Evolutionary conservation across 495 filamentous ascomycete species (phyloP), one percentile per base, ranked within the genome.

Genomic region (Amphirosellinia nigrospora): DNA sequence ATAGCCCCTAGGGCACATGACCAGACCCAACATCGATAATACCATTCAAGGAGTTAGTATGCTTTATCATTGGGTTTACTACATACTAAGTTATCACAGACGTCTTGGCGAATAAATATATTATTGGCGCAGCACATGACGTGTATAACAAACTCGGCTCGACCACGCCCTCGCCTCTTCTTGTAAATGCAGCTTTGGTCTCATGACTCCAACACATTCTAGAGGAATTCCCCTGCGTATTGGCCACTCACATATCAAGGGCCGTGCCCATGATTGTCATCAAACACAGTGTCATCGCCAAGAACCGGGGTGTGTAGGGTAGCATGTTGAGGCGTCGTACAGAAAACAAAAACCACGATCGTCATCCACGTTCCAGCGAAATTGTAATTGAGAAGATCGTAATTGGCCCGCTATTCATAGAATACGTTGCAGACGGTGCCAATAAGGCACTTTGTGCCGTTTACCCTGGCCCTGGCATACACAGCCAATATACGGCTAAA

Each of bases 401-500:
- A 21, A 67, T 59, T 67, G 64, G 64, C 39, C 50, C 10, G 50
- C 64, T 67, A 67, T 67, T 67, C 64, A 58, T 67, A 67, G 64
- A 8, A 56, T 26, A 59, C 34, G 52, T 43, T 30, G 53, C 30
- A 56, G 36, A 10, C 30, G 26, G 23, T 23, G 46, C 36, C 52
- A 62, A 71, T 68, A 39, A 60, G 7, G 62, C 69, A 67, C 61
- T 61, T 45, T 68, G 53, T 69, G 63, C 15, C 66, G 69, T 77
- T 73, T 77, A 71, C 71, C 75, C 73, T 67, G 56, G 66, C 68
- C 64, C 71, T 63, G 26, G 39, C 59, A 56, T 52, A 66, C 67
- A 64, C 34, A 72, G 69, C 45, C 69, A 77, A 73, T 77, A 75
- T 77, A 72, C 75, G 75, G 75, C 75, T 77, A 77, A 77, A 77